Base-by-base conservation (phyloP, 768 basidiomycete genomes). In the Amanita rimosa region DNA sequence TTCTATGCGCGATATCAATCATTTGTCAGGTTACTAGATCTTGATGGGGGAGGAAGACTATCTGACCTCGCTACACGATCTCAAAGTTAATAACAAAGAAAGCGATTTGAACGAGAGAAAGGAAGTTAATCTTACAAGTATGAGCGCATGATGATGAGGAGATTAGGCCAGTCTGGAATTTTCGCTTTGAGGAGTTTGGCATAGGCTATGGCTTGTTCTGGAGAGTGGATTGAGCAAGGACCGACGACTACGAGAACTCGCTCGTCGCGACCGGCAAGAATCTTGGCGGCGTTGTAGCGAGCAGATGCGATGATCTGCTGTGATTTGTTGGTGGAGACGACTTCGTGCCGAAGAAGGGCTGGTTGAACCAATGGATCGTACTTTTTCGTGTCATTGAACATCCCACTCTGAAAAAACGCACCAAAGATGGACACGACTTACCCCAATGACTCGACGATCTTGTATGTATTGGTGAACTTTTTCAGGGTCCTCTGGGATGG, bases 281-380 rank as follows among this genome's bases (percentile, higher is more conserved):
- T 80, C 50, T 79, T 72, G 0, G 92, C 87, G 0, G 90, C 77
- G 52, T 74, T 73, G 70, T 79, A 84, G 53, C 95, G 84, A 3
- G 91, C 83, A 14, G 74, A 64, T 2, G 88, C 81, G 63, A 96
- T 86, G 16, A 86, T 92, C 56, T 71, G 75, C 55, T 79, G 77
- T 0, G 91, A 85, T 7, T 65, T 64, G 10, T 71, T 57, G 14
- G 83, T 69, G 3, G 88, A 81, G 1, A 76, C 75, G 46, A 97
- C 76, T 57, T 98, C 94, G 53, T 93, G 85, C 51, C 86, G 75
- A 48, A 99, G 81, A 44, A 98, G 72, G 1, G 88, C 87, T 5
- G 94, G 95, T 58, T 94, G 90, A 52, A 96, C 82, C 37, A 97
- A 78, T n/a, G 95, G 94, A 57, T 97, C 94, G 63, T 97, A 95